Base-by-base conservation (phyloP, 148 eudicot genomes). In the Rhododendron molle region DNA sequence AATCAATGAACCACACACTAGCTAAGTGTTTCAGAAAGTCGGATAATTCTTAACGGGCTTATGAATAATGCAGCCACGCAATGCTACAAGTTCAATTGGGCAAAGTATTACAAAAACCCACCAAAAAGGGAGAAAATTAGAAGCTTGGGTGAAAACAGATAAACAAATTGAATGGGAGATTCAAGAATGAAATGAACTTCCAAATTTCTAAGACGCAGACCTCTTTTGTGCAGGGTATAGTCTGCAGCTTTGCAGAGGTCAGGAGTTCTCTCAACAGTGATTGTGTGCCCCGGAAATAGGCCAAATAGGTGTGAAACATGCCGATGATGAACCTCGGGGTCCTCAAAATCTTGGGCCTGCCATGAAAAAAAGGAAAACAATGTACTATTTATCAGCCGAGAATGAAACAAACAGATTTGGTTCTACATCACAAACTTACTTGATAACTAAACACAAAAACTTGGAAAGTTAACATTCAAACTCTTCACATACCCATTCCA, bases 301-400 rank as follows among this genome's bases (percentile, higher is more conserved):
- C 99, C 96, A 88, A 92, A 96, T 77, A 96, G 88, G 88, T 94
- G 99, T 49, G 99, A 96, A 1, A 94, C 87, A 85, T 96, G 99
- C 80, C 99, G 90, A 79, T 96, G 99, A 87, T 91, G 89, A 34
- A 90, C 89, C n/a, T 94, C 95, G 5, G 96, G 92, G 83, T 96
- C 98, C 87, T 82, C 78, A 81, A 96, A 96, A 76, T 94, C 95
- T 89, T 88, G 60, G 21, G 95, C 98, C 93, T 91, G 88, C 3
- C 36, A 85, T 43, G 40, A 44, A 11, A 85, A 38, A 43, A 2
- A 23, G 32, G 52, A 40, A 38, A 5, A 43, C 16, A 34, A 8
- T 44, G 73, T 44, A 26, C 4, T 84, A 36, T 18, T 58, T 77
- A 38, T 20, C 4, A 14, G 15, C 6, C 2, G 38, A 34, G 11